These are phyloP conservation scores for Lactarius quietus DNA, from an alignment of 768 basidiomycete species.

Conservation along the genomic window DNA sequence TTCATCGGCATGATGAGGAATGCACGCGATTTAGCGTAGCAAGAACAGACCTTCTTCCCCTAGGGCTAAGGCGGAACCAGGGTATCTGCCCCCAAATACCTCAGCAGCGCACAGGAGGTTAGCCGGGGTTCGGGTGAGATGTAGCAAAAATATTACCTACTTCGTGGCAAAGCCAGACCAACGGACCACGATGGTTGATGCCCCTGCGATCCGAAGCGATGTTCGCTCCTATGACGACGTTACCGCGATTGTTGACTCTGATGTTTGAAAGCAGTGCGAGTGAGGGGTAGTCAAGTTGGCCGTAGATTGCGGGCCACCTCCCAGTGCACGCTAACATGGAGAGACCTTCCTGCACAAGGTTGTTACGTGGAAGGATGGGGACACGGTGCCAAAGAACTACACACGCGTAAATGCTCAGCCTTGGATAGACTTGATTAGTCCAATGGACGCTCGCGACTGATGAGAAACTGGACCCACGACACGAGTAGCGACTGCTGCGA, in stretches of 20 bases:
- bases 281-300: slow-evolving; percentile 6
- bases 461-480: neutral
- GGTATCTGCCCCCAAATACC: slow-evolving; percentile 14
- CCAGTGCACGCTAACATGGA: slow-evolving; percentile 10
- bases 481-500: slow-evolving; percentile 12
- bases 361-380: neutral
- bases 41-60: slow-evolving; percentile 7
- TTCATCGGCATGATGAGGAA: neutral
- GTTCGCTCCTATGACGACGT: slow-evolving; percentile 13
- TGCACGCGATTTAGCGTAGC: neutral
- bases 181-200: slow-evolving; percentile 11
- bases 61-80: slow-evolving; percentile 3
- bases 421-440: neutral
- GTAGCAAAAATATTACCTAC: neutral
- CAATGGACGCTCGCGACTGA: neutral
- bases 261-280: slow-evolving; percentile 11
- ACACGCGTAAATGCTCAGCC: slow-evolving; percentile 15
- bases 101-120: neutral
- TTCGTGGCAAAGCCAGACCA: slow-evolving; percentile 19
- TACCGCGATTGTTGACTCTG: slow-evolving; percentile 12
- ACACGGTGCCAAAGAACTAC: neutral
- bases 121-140: neutral
- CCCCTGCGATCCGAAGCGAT: slow-evolving; percentile 4
- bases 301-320: slow-evolving; percentile 17
- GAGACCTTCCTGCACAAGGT: slow-evolving; percentile 6